Conservation (phyloP, 129 eudicot species). For the Cynara cardunculus region DNA sequence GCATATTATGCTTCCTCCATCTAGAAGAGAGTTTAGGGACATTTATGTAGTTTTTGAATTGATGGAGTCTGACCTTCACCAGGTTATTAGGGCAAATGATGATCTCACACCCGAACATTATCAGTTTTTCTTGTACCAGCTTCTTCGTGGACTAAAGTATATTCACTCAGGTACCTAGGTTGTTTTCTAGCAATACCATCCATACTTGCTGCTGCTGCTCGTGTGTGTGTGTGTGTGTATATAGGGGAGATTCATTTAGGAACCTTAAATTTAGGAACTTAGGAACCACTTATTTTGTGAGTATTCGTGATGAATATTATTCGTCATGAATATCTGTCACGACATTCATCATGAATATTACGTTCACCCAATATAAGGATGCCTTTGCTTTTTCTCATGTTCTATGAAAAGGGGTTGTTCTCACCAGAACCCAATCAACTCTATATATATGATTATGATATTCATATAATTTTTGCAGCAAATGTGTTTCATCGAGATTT, state of each 20-base stretch:
- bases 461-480: conserved; percentile 30
- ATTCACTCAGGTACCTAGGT: conserved; percentile 59
- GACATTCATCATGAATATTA: too few species aligned
- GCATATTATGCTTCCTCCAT: conserved; percentile 91
- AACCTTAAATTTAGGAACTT: too few species aligned
- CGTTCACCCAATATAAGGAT: background rate
- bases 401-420: background rate
- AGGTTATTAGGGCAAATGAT: conserved; percentile 81
- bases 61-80: conserved; percentile 89
- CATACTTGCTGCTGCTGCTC: background rate
- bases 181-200: background rate
- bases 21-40: conserved; percentile 74
- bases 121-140: conserved; percentile 85
- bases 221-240: too few species aligned
- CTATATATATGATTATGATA: background rate
- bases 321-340: too few species aligned
- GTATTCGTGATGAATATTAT: too few species aligned
- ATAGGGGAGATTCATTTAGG: too few species aligned
- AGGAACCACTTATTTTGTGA: too few species aligned
- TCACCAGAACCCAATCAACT: background rate
- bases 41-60: conserved; percentile 68
- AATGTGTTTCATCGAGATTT: conserved; percentile 76
- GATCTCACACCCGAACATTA: conserved; percentile 87
- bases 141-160: conserved; percentile 80
- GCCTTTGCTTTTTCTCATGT: too few species aligned